A percentile compares a stretch with the other conserved stretches of the same genome.
Evolutionary conservation across 2,329 filamentous ascomycete genomes (phyloP).

Genomic region (Cadophora sp.): DNA sequence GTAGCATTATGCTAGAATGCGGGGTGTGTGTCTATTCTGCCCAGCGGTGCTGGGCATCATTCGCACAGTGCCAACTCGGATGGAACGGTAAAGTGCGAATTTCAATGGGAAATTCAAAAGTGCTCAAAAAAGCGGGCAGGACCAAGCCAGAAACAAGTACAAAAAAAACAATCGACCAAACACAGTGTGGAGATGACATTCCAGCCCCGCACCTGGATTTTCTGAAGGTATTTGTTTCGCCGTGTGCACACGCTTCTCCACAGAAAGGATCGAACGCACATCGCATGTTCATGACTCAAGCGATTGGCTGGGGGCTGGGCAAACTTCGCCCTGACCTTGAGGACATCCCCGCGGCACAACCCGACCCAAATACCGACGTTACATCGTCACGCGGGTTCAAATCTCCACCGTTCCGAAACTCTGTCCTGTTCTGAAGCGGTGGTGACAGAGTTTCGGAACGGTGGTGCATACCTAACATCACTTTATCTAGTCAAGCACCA

Average conservation of each 20-base stretch:
- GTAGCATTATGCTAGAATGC: too few relatives aligned
- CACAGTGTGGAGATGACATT: neutral
- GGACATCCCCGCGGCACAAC: neutral
- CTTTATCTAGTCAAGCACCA: neutral
- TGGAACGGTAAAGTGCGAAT: too few relatives aligned
- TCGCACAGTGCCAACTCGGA: too few relatives aligned
- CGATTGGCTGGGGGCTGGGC: slow-evolving; percentile 1
- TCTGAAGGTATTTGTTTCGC: too few relatives aligned
- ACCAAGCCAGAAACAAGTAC: too few relatives aligned
- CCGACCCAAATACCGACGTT: neutral
- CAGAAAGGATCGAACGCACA: neutral
- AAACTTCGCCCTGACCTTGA: neutral
- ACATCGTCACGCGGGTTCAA: neutral
- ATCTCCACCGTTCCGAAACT: neutral
- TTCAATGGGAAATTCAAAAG: too few relatives aligned
- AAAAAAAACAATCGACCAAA: too few relatives aligned
- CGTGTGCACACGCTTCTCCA: neutral
- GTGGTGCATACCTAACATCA: neutral
- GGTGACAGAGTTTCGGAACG: too few relatives aligned
- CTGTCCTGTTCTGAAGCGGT: neutral
- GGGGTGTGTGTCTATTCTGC: too few relatives aligned
- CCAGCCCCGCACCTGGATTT: too few relatives aligned
- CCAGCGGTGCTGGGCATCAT: too few relatives aligned
- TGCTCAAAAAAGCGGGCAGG: too few relatives aligned
- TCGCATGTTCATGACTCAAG: neutral